Evolutionary conservation across 805 yeast genomes (phyloP), one percentile per base, ranked within the genome.

Genomic region (Metschnikowia anglica): DNA sequence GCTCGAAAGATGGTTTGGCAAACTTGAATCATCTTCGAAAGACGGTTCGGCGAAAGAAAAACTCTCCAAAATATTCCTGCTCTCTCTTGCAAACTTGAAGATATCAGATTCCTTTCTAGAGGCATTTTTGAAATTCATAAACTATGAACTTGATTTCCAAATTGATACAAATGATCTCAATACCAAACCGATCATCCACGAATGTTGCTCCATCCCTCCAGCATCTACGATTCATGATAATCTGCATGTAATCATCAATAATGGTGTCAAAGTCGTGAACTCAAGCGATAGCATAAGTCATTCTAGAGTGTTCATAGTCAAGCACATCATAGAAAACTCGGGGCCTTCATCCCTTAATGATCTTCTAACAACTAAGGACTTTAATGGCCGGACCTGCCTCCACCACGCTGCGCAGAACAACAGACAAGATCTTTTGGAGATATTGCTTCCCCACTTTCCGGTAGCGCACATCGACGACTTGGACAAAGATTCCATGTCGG

Each of bases 401-500:
- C 98, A 91, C 62, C 88, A 89, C 59, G 95, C 96, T 4, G 76
- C 95, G 2, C 77, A 77, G 52, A 72, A 76, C 51, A 72, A 75
- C 48, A 56, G 76, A 37, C 61, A 68, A 12, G 76, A 71, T 45
- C 55, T 79, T 25, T 54, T 80, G 24, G 63, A 62, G 21, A 59
- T 67, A 8, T 59, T 80, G 8, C 60, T 78, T 19, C 67, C 70
- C 2, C 49, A 58, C 12, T 63, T 66, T 41, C 71, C 71, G 3
- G 56, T 51, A 23, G 52, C 54, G 2, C 63, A 68, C 40, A 54
- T 78, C 4, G 81, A 79, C 55, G 68, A 70, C 19, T 62, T 81
- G 44, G 93, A 86, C 57, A 81, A 81, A 52, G 85, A 81, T 49
- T 83, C 90, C 2, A 81, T 83, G 77, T 81, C 96, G 0, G 95